Evolutionary conservation across 306 rosid species (phyloP).

Genomic region (Sphenostylis stenocarpa): DNA sequence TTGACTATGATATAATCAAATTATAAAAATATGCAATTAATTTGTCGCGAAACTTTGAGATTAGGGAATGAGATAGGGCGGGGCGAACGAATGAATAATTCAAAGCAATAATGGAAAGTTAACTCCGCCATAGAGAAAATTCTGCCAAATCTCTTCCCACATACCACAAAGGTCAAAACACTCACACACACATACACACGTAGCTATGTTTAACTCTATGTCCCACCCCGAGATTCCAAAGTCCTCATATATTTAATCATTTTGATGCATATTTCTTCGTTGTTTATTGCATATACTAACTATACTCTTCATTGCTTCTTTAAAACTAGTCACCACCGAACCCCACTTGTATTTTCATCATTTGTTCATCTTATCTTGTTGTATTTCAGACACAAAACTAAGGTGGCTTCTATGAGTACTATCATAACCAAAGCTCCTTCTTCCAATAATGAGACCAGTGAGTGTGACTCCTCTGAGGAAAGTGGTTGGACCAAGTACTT

Average conservation of each 20-base stretch:
- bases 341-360: slow-evolving; percentile 23
- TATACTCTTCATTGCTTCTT: slow-evolving; percentile 1
- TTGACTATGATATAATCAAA: neutral
- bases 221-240: slow-evolving; percentile 45
- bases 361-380: slow-evolving; percentile 7
- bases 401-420: slow-evolving; percentile 43
- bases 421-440: slow-evolving; percentile 38
- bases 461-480: slow-evolving; percentile 54
- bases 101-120: slow-evolving; percentile 43
- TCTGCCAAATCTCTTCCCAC: slow-evolving; percentile 45
- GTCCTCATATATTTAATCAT: slow-evolving; percentile 21
- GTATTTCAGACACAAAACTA: neutral
- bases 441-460: slow-evolving; percentile 20
- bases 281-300: neutral
- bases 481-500: slow-evolving; percentile 88
- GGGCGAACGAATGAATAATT: slow-evolving; percentile 49
- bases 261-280: neutral
- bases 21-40: neutral
- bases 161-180: slow-evolving; percentile 51
- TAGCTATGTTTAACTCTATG: slow-evolving; percentile 34
- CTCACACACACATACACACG: slow-evolving; percentile 20
- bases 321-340: slow-evolving; percentile 31
- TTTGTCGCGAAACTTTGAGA: neutral
- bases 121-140: slow-evolving; percentile 40
- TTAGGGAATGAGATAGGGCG: neutral